These are phyloP conservation scores for Gaultheria prostrata DNA, from an alignment of 148 eudicot genomes.

Conservation along the genomic window DNA sequence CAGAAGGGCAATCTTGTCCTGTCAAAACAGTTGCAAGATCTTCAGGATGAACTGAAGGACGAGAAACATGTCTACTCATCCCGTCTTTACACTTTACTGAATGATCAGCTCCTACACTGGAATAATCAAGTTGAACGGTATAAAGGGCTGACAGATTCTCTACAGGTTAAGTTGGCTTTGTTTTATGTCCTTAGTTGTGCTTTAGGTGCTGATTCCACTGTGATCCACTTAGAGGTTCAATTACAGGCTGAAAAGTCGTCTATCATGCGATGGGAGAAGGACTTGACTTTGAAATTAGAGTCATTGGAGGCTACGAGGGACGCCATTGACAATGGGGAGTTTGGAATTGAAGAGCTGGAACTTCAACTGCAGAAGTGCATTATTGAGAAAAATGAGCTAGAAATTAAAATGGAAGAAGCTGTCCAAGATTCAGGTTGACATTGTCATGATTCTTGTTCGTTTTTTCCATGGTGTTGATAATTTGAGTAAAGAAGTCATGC, in stretches of 20 bases:
- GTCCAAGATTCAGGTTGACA: slow-evolving; percentile 80
- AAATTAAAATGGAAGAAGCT: slow-evolving; percentile 88
- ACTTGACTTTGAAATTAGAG: slow-evolving; percentile 55
- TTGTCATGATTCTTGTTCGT: slow-evolving; percentile 11
- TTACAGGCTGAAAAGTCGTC: slow-evolving; percentile 81
- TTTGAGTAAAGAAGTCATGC: background rate
- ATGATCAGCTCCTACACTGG: slow-evolving; percentile 96
- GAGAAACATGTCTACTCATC: slow-evolving; percentile 64
- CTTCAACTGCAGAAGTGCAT: slow-evolving; percentile 48
- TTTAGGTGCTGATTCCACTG: slow-evolving; percentile 12
- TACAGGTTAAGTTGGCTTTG: slow-evolving; percentile 57
- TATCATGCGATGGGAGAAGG: slow-evolving; percentile 75
- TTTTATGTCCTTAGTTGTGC: slow-evolving; percentile 7
- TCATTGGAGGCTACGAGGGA: slow-evolving; percentile 46
- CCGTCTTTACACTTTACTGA: slow-evolving; percentile 66
- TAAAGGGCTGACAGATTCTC: slow-evolving; percentile 60
- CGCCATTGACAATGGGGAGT: slow-evolving; percentile 47
- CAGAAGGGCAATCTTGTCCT: slow-evolving; percentile 62
- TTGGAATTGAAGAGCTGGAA: slow-evolving; percentile 71
- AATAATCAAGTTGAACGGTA: slow-evolving; percentile 66
- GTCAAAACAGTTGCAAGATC: slow-evolving; percentile 80
- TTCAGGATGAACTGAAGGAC: slow-evolving; percentile 80
- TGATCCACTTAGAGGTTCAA: slow-evolving; percentile 24
- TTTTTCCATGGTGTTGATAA: slow-evolving; percentile 4
- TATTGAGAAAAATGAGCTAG: slow-evolving; percentile 74